These are phyloP conservation scores for Eucalyptus cloeziana DNA, from an alignment of 345 rosid species.

Conservation along the genomic window DNA sequence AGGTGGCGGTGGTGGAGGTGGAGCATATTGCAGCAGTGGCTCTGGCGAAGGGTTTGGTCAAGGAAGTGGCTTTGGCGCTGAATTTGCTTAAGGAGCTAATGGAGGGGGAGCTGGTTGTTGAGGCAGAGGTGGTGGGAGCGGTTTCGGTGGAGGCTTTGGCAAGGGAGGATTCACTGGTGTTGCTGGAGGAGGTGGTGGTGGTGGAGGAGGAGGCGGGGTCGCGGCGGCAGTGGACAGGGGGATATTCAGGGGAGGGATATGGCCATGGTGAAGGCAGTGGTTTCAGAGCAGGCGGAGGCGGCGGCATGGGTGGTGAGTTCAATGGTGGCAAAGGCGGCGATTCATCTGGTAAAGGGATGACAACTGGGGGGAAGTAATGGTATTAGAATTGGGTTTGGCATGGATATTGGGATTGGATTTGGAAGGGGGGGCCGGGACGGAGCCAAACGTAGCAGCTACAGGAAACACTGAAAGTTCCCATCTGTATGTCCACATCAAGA, in stretches of 20 bases:
- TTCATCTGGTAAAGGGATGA: too few species aligned
- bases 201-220: background rate
- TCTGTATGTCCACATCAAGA: background rate
- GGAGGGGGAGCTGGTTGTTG: background rate
- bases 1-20: background rate
- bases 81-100: background rate
- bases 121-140: background rate
- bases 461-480: conserved; percentile 25
- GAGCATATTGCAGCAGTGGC: background rate
- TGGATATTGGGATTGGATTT: too few species aligned
- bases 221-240: background rate
- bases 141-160: conserved; percentile 1
- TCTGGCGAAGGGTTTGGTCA: background rate
- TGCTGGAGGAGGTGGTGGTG: background rate
- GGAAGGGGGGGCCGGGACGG: background rate
- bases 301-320: background rate
- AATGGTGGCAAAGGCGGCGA: background rate
- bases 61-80: background rate
- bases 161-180: background rate
- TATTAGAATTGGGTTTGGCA: too few species aligned
- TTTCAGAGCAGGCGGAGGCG: background rate
- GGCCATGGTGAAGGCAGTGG: conserved; percentile 8
- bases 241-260: background rate
- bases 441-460: conserved; percentile 1
- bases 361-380: too few species aligned